phyloP scores from a whole-genome alignment of 192 early-diverging fungal genomes.

The Haplosporangium gracile region DNA sequence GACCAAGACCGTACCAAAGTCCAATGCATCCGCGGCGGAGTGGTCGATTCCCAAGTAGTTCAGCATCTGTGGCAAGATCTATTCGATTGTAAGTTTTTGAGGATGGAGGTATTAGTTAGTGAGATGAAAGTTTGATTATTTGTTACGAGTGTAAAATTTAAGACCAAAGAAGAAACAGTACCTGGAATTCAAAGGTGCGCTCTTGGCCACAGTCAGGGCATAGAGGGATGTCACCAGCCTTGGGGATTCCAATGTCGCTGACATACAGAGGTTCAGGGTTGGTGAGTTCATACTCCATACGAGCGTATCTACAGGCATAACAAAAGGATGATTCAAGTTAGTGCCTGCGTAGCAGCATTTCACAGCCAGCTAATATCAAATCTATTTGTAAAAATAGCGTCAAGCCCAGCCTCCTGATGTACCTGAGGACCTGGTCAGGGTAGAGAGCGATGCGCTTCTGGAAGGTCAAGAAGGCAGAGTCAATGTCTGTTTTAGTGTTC shows the following conservation, averaged over 20 bases:
- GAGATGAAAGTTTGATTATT: no score
- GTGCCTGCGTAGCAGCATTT: neutral
- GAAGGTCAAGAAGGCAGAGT: constrained; percentile 91
- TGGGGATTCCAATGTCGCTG: constrained; percentile 75
- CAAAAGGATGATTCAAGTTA: neutral
- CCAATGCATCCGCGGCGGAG: constrained; percentile 75
- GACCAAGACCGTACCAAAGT: constrained; percentile 92
- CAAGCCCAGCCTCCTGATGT: constrained; percentile 13
- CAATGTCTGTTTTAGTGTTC: constrained; percentile 88
- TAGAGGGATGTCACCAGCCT: constrained; percentile 62
- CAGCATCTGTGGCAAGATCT: constrained; percentile 92
- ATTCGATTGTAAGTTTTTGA: neutral
- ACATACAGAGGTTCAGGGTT: constrained; percentile 83
- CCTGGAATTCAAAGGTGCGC: constrained; percentile 94
- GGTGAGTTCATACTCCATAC: constrained; percentile 69
- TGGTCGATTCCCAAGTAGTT: constrained; percentile 83
- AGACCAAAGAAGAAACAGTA: constrained; percentile 24
- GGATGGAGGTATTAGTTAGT: no score
- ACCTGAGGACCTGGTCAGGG: constrained; percentile 91
- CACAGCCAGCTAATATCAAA: neutral
- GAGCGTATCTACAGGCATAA: constrained; percentile 60
- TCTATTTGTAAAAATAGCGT: neutral
- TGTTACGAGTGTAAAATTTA: neutral
- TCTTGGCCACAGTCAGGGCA: constrained; percentile 81
- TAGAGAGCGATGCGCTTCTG: constrained; percentile 83